Base-by-base conservation (phyloP, 305 asterid species). In the Solanum hybrid region DNA sequence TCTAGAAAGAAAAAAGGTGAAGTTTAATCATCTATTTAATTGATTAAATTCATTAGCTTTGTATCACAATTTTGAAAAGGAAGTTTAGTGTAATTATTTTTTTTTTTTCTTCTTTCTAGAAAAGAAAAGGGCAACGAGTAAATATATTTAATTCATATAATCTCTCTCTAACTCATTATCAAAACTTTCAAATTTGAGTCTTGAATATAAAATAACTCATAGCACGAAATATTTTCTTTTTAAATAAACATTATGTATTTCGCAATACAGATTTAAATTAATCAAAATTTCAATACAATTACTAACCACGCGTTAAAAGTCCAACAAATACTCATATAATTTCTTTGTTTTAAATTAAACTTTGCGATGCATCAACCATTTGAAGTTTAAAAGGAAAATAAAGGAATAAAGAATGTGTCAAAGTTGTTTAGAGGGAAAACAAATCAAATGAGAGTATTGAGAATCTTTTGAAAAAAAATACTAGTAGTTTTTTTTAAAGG, bases 1-100 rank as follows among this genome's bases (percentile, higher is more conserved):
- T 83, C 39, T 84, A 51, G 74, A 84, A 84, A 84, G 74, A 20
- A 20, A 51, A 84, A 84, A 84, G 87, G 42, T 51, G 75, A 51
- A 84, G 29, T 31, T 28, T 84, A 84, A 51, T 84, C 73, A 51
- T 36, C 8, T 11, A 78, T 78, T 80, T 80, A 80, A 12, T 24
- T 40, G 11, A 73, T 73, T 28, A 28, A 29, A 20, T 57, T 7
- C 75, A 29, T 51, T 14, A 29, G 5, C 22, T 84, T 82, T 46
- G 2, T 84, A 10, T 51, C 29, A 46, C 39, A 46, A 46, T 46
- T 84, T 29, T 83, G 5, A 29, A 83, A 84, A 29, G 42, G 29
- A 6, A 20, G 74, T 84, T 18, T 20, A 18, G 22, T 10, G 42
- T 80, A 80, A 80, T 39, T 36, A 39, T 80, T 12, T 37, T 1